These are phyloP conservation scores for Ganoderma multipileum DNA, from an alignment of 1,284 basidiomycete genomes.

Conservation along the genomic window DNA sequence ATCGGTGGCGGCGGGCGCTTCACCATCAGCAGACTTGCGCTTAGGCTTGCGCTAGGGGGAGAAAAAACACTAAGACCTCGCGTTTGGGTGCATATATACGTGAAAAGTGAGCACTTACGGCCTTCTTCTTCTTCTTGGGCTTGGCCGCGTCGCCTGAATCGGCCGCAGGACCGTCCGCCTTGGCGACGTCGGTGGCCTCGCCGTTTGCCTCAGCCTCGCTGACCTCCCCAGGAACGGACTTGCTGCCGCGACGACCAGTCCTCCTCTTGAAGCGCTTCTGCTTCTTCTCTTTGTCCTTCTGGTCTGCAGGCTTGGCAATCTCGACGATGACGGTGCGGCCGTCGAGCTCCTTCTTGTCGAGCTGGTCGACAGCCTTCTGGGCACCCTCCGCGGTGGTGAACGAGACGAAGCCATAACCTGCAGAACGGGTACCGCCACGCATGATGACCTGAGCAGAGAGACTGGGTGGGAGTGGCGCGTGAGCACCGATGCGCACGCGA, in stretches of 20 bases:
- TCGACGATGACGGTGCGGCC: constrained; percentile 89
- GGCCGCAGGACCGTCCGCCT: constrained; percentile 52
- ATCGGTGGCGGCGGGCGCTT: constrained; percentile 46
- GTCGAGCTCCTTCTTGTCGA: constrained; percentile 89
- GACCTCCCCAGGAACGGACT: constrained; percentile 84
- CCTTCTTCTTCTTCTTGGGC: constrained; percentile 85
- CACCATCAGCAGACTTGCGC: constrained; percentile 53
- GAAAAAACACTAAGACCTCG: constrained; percentile 25
- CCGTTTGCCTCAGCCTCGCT: constrained; percentile 86
- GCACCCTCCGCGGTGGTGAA: constrained; percentile 83
- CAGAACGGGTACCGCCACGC: constrained; percentile 75
- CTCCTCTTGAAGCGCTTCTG: constrained; percentile 79
- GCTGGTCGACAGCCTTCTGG: constrained; percentile 84
- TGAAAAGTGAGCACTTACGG: constrained; percentile 22
- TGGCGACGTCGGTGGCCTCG: constrained; percentile 58
- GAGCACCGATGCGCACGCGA: constrained; percentile 20
- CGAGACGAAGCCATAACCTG: constrained; percentile 93
- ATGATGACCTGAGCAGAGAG: constrained; percentile 74
- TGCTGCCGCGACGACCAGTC: constrained; percentile 81
- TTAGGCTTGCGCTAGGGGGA: constrained; percentile 55
- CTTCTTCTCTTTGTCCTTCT: constrained; percentile 84
- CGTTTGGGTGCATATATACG: constrained; percentile 19
- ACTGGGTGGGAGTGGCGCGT: constrained; percentile 32
- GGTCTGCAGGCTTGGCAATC: constrained; percentile 87
- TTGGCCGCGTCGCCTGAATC: constrained; percentile 65